Evolutionary conservation across 768 basidiomycete species (phyloP).

Genomic region (Multifurca ochricompacta): DNA sequence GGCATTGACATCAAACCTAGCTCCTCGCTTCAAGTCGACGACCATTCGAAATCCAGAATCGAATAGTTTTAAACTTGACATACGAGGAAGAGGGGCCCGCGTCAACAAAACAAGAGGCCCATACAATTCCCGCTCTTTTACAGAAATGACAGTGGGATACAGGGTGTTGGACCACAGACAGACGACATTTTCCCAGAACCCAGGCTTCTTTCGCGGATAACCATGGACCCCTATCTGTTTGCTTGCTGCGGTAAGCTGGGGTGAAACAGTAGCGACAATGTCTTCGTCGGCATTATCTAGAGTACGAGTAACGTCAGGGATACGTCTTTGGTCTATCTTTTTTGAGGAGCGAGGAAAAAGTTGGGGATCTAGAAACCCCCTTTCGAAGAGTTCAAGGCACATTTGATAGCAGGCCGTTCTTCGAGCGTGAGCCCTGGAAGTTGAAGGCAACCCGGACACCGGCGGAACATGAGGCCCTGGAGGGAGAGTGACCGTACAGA

Average conservation of each 20-base stretch:
- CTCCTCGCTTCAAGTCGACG: conserved; percentile 39
- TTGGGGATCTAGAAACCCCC: conserved; percentile 44
- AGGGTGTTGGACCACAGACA: conserved; percentile 30
- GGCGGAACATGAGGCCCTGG: conserved; percentile 35
- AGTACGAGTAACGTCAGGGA: conserved; percentile 9
- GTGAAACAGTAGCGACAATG: not conserved
- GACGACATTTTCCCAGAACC: conserved; percentile 53
- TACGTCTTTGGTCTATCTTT: conserved; percentile 19
- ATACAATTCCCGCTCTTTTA: conserved; percentile 32
- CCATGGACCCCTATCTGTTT: conserved; percentile 37
- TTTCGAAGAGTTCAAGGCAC: conserved; percentile 42
- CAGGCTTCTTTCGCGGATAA: conserved; percentile 52
- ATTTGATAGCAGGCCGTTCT: conserved; percentile 51
- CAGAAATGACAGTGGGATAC: conserved; percentile 51
- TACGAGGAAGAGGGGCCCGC: conserved; percentile 51
- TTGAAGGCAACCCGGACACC: conserved; percentile 39
- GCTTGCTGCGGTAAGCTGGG: not conserved
- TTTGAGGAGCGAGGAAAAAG: conserved; percentile 26
- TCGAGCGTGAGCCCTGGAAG: conserved; percentile 45
- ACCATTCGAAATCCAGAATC: conserved; percentile 39
- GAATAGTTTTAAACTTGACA: conserved; percentile 54
- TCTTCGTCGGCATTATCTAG: conserved; percentile 13
- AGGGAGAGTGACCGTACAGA: conserved; percentile 45
- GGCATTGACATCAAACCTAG: conserved; percentile 42
- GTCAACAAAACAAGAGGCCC: conserved; percentile 62